Base-by-base conservation (phyloP, 768 basidiomycete genomes). In the Calocybe gangraenosa region DNA sequence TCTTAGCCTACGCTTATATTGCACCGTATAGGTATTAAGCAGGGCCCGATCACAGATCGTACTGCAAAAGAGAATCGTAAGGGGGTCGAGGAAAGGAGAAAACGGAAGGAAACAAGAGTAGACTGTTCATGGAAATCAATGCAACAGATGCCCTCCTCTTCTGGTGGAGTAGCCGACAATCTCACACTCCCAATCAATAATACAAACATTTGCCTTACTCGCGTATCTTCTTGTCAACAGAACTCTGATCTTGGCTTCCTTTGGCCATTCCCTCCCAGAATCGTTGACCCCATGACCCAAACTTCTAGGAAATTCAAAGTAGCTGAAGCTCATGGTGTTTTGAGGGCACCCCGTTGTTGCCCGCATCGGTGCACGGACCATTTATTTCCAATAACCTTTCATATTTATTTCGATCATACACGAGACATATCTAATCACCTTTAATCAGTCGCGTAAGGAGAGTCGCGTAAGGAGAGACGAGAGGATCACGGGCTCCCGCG, bases 111-210 rank as follows among this genome's bases (percentile, higher is more conserved):
- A n/a, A 48, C 48, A 19, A 39, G 44, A 35, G 37, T 28, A 36
- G 10, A 3, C 8, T 31, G 23, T 30, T 48, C 47, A 48, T 52
- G 47, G 42, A 18, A 35, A 35, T 5, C 14, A 5, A 35, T 44
- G 51, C 37, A 46, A 51, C 31, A 48, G 39, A 30, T 13, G 40
- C 7, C 39, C 34, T 45, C 30, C n/a, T n/a, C n/a, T n/a, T 41
- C 18, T 37, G 44, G 48, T 39, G 34, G 34, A 20, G 30, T 11
- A 48, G 33, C 51, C 44, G 51, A 46, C 51, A 46, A 52, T 52
- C 51, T 43, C 51, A 48, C 47, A 48, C 47, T 44, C 34, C 46
- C 46, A 34, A 52, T 52, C 51, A 49, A 36, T 19, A n/a, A 43
- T 46, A 40, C 46, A 49, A 40, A 28, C 38, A 31, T 38, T 52